Conservation (phyloP, 306 rosid genomes). For the Quercus suber region DNA sequence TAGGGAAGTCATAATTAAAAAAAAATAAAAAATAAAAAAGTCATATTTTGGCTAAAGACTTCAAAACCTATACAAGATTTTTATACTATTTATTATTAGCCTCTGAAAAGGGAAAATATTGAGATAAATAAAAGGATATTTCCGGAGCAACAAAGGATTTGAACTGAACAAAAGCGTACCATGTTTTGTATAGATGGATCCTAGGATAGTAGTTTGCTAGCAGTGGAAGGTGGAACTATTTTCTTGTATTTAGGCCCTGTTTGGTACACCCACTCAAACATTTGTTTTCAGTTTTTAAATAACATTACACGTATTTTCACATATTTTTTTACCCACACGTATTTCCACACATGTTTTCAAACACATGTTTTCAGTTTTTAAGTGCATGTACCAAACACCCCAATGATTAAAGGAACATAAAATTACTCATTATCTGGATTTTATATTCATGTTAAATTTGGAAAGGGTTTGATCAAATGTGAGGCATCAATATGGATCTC, state of each 20-base stretch:
- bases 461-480: too few species aligned
- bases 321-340: too few species aligned
- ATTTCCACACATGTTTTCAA: too few species aligned
- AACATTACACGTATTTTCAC: too few species aligned
- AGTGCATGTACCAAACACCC: too few species aligned
- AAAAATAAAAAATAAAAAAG: not conserved
- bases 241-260: not conserved
- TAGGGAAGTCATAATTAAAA: not conserved
- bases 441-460: too few species aligned
- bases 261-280: too few species aligned
- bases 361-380: too few species aligned
- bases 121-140: not conserved
- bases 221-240: not conserved
- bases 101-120: not conserved
- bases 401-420: too few species aligned
- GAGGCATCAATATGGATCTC: too few species aligned
- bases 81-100: not conserved
- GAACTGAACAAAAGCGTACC: not conserved
- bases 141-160: not conserved
- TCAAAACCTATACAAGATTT: not conserved
- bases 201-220: not conserved
- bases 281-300: too few species aligned
- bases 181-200: not conserved
- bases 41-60: not conserved
- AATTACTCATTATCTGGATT: too few species aligned